Conservation (phyloP, 495 filamentous ascomycete species). For the Penicillium nucicola region DNA sequence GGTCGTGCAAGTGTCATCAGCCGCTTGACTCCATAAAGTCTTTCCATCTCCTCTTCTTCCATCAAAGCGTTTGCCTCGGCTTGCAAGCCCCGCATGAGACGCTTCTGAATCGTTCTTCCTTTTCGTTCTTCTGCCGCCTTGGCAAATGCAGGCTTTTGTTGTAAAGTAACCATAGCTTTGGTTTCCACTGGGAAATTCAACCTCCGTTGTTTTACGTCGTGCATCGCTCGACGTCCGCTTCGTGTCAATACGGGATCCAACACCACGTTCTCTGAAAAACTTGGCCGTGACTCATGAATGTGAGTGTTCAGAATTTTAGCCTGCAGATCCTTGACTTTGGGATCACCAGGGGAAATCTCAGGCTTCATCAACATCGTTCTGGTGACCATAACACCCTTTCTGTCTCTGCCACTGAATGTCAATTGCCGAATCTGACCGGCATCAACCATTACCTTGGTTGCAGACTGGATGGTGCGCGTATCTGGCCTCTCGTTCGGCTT, state of each 20-base stretch:
- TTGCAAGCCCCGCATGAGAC: slow-evolving; percentile 8
- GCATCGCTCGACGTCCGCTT: slow-evolving; percentile 5
- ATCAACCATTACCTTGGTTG: slow-evolving; percentile 61
- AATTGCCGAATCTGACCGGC: slow-evolving; percentile 56
- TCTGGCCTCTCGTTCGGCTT: slow-evolving; percentile 46
- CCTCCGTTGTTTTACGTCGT: neutral
- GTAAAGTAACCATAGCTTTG: slow-evolving; percentile 34
- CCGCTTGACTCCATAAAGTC: slow-evolving; percentile 21
- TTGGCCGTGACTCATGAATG: slow-evolving; percentile 16
- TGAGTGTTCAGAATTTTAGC: slow-evolving; percentile 44
- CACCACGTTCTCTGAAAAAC: slow-evolving; percentile 34
- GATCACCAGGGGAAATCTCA: slow-evolving; percentile 46
- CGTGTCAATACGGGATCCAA: slow-evolving; percentile 28
- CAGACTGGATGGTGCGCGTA: slow-evolving; percentile 46
- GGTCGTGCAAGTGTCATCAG: slow-evolving; percentile 32
- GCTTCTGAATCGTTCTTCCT: slow-evolving; percentile 25
- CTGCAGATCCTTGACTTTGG: slow-evolving; percentile 51
- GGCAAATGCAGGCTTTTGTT: slow-evolving; percentile 35
- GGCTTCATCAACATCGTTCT: slow-evolving; percentile 51
- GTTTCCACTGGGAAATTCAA: slow-evolving; percentile 29
- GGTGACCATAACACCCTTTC: slow-evolving; percentile 51
- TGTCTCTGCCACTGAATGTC: slow-evolving; percentile 59
- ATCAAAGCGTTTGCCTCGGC: slow-evolving; percentile 9
- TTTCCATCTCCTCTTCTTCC: neutral
- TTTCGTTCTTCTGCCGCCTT: slow-evolving; percentile 28